Base-by-base conservation (phyloP, 139 green algal genomes). In the Chlorella vulgaris region DNA sequence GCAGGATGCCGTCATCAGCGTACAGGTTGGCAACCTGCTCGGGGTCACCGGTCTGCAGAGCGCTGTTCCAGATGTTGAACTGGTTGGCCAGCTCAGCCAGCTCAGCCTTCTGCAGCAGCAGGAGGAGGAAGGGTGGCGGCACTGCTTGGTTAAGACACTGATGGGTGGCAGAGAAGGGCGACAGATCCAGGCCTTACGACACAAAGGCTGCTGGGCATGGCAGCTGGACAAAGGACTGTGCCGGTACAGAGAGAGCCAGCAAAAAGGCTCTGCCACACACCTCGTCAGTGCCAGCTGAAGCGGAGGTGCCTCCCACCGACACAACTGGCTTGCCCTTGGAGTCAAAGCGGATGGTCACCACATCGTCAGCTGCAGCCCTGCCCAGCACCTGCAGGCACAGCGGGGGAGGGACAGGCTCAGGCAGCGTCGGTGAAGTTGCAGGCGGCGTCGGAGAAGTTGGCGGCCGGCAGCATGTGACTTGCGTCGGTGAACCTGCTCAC, bases 61-160 rank as follows among this genome's bases (percentile, higher is more conserved):
- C 22, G 55, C 5, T 31, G 55, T 65, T 65, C 55, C 55, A 65
- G 18, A 65, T 5, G 55, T 65, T 29, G 55, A 65, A 65, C 55
- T 65, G 55, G 55, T 28, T 29, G 18, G 55, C 55, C 55, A 65
- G 18, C 55, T 65, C 55, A 65, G 55, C 55, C 55, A 65, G 55
- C 55, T 65, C 55, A 65, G 55, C 55, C 55, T 65, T 65, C 55
- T 65, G 55, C 55, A 65, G 47, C 15, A 29, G n/a, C n/a, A 65
- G 55, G 22, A n/a, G 22, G 18, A 65, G 15, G 55, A 21, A n/a
- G 15, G 55, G 55, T 31, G 55, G 55, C 55, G 21, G 55, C 55
- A 65, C 18, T 28, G 55, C n/a, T 65, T 65, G 55, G 55, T 8
- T 15, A 29, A 65, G 18, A 65, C n/a, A 58, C 21, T 28, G 22